Evolutionary conservation across 2,329 filamentous ascomycete species (phyloP), one percentile per base, ranked within the genome.

Genomic region (Hypoxylon sp.): DNA sequence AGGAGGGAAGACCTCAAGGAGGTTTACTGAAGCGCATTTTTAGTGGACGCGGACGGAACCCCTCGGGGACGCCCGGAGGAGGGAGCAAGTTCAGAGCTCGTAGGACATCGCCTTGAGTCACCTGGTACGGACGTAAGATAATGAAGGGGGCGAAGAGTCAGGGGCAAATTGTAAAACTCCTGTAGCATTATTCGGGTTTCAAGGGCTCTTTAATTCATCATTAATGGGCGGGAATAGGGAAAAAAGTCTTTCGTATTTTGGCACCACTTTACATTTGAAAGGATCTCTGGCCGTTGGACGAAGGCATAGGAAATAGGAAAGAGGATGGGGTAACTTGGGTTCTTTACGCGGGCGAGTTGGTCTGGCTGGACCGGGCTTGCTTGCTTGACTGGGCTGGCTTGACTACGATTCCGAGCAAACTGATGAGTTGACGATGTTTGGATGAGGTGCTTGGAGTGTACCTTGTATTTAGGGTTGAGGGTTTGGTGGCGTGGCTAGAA

Each of bases 1-100:
- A 50, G 36, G 52, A 52, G 46, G 46, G 52, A 19, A 2, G 48
- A n/a, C 38, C 19, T 5, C 48, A 28, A 32, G 49, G 9, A 11
- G 63, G 64, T 1, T 32, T 67, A 23, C 46, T 74, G 64, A 73
- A 73, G 59, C 70, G 73, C 46, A 63, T 64, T 65, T 73, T 75
- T 38, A 75, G 73, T 46, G 69, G 70, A 4, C 66, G 72, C 2
- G 60, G 68, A 21, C 51, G 71, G 7, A 56, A 43, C 17, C 17
- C 45, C 25, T 43, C 34, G 0, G 56, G 56, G 19, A 13, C 14
- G 13, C 6, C 23, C 25, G 30, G 51, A 4, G 41, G 21, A 2
- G 56, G 55, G 25, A 69, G 67, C 23, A 57, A 70, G 36, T 65
- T 57, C 38, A 63, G 65, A 51, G 63, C 62, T 11, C 57, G 46